These are phyloP conservation scores for Fusarium nematophilum DNA, from an alignment of 2,329 filamentous ascomycete genomes.

Conservation along the genomic window DNA sequence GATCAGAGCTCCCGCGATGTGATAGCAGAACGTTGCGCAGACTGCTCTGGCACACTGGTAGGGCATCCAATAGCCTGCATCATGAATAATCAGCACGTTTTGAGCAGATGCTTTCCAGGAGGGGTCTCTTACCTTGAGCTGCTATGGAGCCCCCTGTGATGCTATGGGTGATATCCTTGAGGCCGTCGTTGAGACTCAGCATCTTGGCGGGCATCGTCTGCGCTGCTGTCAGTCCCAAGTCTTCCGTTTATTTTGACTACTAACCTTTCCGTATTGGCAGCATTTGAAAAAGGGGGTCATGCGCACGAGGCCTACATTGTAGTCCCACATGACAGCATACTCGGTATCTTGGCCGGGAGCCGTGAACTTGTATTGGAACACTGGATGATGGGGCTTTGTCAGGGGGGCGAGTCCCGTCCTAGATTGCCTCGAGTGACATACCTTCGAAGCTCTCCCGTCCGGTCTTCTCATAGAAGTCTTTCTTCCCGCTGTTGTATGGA, in stretches of 20 bases:
- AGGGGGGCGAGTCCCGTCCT: constrained; percentile 3
- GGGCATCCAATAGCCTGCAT: constrained; percentile 93
- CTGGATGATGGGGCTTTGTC: constrained; percentile 21
- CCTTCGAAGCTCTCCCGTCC: constrained; percentile 90
- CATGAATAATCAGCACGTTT: constrained; percentile 20
- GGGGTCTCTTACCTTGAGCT: constrained; percentile 76
- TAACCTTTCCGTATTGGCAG: constrained; percentile 86
- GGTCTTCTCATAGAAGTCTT: constrained; percentile 86
- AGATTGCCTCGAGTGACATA: constrained; percentile 52
- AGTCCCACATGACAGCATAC: constrained; percentile 95
- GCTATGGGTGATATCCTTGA: constrained; percentile 90
- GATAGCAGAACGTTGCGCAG: constrained; percentile 88
- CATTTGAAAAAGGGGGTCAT: constrained; percentile 97
- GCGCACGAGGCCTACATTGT: constrained; percentile 91
- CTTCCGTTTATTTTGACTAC: constrained; percentile 11
- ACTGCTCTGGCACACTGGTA: constrained; percentile 87
- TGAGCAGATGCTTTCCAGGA: not conserved
- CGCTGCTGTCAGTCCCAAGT: constrained; percentile 22
- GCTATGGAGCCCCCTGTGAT: constrained; percentile 92
- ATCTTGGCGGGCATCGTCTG: constrained; percentile 92
- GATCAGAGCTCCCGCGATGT: constrained; percentile 85
- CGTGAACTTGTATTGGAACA: constrained; percentile 75
- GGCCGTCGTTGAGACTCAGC: constrained; percentile 79
- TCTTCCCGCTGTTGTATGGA: constrained; percentile 95
- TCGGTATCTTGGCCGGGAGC: constrained; percentile 73